phyloP scores from a whole-genome alignment of 192 early-diverging fungal genomes.

The Chytriomyces sp. region DNA sequence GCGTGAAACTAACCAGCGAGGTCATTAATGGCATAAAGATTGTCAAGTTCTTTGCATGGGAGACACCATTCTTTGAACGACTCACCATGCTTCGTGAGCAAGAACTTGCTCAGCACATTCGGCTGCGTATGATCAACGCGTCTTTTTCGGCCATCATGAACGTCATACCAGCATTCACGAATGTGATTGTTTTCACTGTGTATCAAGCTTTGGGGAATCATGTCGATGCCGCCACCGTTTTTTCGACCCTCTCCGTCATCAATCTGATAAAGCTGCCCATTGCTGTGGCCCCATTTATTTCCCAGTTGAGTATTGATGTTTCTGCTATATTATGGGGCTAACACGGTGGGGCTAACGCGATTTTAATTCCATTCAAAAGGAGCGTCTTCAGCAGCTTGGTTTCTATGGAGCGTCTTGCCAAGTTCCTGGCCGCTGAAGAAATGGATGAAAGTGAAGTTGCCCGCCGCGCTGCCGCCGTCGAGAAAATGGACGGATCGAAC shows the following conservation, averaged over 20 bases:
- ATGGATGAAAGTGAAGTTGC: not conserved
- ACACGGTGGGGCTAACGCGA: not conserved
- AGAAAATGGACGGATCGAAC: too few species aligned
- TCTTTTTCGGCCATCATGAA: constrained; percentile 67
- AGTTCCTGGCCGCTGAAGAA: not conserved
- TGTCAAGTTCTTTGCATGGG: constrained; percentile 92
- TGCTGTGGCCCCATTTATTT: not conserved
- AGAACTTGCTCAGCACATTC: constrained; percentile 55
- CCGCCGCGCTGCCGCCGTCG: not conserved
- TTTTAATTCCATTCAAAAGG: not conserved
- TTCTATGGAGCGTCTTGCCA: constrained; percentile 5
- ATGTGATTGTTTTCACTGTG: not conserved
- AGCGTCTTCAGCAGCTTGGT: constrained; percentile 1
- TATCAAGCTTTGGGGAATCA: not conserved
- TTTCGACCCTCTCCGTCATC: not conserved
- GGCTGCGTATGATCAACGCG: constrained; percentile 46
- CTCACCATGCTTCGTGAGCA: constrained; percentile 53
- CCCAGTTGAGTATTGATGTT: constrained; percentile 11
- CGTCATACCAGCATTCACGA: constrained; percentile 20
- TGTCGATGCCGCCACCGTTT: constrained; percentile 1
- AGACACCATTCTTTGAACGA: constrained; percentile 69
- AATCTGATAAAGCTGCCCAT: not conserved
- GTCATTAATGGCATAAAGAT: constrained; percentile 74
- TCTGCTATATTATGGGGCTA: constrained; percentile 24
- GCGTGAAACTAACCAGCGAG: constrained; percentile 64